These are phyloP conservation scores for Taphrina sp. DNA, from an alignment of 1,139 yeast species.

Conservation along the genomic window DNA sequence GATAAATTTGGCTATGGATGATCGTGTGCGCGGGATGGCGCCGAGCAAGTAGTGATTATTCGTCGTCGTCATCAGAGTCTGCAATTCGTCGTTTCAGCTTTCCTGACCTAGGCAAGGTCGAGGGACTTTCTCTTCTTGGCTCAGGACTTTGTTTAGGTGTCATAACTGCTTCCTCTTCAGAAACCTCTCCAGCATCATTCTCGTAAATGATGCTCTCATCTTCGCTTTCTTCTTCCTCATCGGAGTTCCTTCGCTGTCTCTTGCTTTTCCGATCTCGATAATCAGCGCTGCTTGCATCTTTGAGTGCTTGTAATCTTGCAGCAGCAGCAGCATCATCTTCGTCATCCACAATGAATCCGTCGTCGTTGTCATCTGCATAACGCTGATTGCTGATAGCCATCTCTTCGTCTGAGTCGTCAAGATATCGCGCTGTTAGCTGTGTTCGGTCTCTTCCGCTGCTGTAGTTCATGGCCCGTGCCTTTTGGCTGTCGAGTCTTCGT, in stretches of 20 bases:
- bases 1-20: too few species aligned
- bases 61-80: slow-evolving; percentile 9
- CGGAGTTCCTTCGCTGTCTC: slow-evolving; percentile 35
- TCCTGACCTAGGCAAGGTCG: not conserved
- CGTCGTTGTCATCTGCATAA: slow-evolving; percentile 52
- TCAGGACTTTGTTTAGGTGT: slow-evolving; percentile 3
- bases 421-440: slow-evolving; percentile 38
- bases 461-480: slow-evolving; percentile 67
- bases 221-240: slow-evolving; percentile 42
- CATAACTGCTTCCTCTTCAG: slow-evolving; percentile 39
- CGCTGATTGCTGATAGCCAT: slow-evolving; percentile 52
- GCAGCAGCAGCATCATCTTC: slow-evolving; percentile 51
- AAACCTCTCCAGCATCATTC: slow-evolving; percentile 41
- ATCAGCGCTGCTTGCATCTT: slow-evolving; percentile 56
- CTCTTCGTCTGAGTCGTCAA: slow-evolving; percentile 50
- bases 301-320: slow-evolving; percentile 58
- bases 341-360: slow-evolving; percentile 49
- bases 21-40: too few species aligned
- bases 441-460: slow-evolving; percentile 48
- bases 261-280: slow-evolving; percentile 44
- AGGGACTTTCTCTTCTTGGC: not conserved
- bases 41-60: too few species aligned
- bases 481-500: slow-evolving; percentile 54
- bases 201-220: slow-evolving; percentile 34
- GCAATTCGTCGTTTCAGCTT: slow-evolving; percentile 12